A percentile compares a stretch with the other conserved stretches of the same genome.
phyloP scores from a whole-genome alignment of 2,329 filamentous ascomycete species.

The Fusarium staphyleae region DNA sequence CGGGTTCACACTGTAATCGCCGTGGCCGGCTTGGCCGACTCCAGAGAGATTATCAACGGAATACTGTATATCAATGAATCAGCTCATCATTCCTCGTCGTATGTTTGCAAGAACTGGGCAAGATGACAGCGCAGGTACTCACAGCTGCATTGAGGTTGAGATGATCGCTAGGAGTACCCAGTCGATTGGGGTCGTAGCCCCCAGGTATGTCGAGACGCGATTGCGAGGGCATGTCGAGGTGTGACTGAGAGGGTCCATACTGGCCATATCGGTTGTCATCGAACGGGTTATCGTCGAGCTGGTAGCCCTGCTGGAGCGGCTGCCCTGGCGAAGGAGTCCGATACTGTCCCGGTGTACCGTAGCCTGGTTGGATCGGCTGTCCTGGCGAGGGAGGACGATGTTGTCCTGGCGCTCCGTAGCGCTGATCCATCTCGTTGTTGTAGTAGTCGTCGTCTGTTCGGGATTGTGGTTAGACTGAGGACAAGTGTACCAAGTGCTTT shows the following conservation, averaged over 20 bases:
- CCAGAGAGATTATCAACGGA: conserved; percentile 59
- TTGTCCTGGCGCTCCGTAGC: conserved; percentile 26
- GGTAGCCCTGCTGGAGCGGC: conserved; percentile 76
- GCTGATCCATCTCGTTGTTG: conserved; percentile 63
- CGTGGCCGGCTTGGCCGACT: conserved; percentile 59
- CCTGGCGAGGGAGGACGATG: conserved; percentile 77
- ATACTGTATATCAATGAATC: conserved; percentile 48
- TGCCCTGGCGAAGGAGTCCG: conserved; percentile 80
- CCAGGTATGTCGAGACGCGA: not conserved
- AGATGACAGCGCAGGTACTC: conserved; percentile 48
- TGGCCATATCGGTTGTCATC: conserved; percentile 76
- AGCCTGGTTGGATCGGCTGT: conserved; percentile 60
- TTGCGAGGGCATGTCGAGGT: conserved; percentile 42
- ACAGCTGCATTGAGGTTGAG: conserved; percentile 86
- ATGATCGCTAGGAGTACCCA: conserved; percentile 73
- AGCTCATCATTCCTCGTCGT: conserved; percentile 3
- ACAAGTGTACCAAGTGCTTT: conserved; percentile 1
- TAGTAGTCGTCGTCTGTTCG: conserved; percentile 65
- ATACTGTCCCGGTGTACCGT: conserved; percentile 52
- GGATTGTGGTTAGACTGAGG: conserved; percentile 32
- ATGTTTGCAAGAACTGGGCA: not conserved
- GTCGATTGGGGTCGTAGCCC: conserved; percentile 44
- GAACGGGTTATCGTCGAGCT: conserved; percentile 74
- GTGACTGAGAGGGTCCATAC: conserved; percentile 34
- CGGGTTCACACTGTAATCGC: conserved; percentile 79